Evolutionary conservation across 1,284 basidiomycete genomes (phyloP).

Genomic region (Ustilago hordei): DNA sequence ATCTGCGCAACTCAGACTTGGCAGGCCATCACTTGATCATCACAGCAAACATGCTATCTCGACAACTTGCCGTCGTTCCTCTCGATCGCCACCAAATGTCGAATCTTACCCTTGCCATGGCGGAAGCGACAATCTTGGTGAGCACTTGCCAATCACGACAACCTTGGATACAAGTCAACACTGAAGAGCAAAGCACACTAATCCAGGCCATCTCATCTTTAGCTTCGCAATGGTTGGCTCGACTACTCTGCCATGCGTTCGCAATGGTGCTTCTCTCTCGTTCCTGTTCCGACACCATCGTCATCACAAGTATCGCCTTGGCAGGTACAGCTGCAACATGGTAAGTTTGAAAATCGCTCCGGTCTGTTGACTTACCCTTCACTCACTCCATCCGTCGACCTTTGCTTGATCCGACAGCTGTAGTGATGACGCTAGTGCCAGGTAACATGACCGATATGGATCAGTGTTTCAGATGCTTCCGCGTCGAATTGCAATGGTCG

Average conservation of each 20-base stretch:
- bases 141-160: not conserved
- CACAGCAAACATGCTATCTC: slow-evolving; percentile 1
- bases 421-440: slow-evolving; percentile 13
- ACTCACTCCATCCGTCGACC: not conserved
- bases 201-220: not conserved
- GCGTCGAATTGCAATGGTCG: slow-evolving; percentile 22
- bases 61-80: not conserved
- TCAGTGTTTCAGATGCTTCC: not conserved
- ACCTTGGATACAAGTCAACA: not conserved
- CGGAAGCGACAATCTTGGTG: slow-evolving; percentile 16
- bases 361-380: not conserved
- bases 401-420: not conserved
- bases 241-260: slow-evolving; percentile 8
- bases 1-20: not conserved
- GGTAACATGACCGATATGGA: not conserved
- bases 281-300: not conserved
- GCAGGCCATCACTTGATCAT: slow-evolving; percentile 7
- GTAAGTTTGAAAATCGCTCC: not conserved
- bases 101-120: slow-evolving; percentile 6
- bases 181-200: not conserved
- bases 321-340: not conserved
- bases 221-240: slow-evolving; percentile 33
- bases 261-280: not conserved
- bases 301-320: not conserved
- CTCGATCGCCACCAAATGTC: slow-evolving; percentile 11